These are phyloP conservation scores for Zoysia matrella DNA, from an alignment of 202 grass and related monocot species.

Conservation along the genomic window DNA sequence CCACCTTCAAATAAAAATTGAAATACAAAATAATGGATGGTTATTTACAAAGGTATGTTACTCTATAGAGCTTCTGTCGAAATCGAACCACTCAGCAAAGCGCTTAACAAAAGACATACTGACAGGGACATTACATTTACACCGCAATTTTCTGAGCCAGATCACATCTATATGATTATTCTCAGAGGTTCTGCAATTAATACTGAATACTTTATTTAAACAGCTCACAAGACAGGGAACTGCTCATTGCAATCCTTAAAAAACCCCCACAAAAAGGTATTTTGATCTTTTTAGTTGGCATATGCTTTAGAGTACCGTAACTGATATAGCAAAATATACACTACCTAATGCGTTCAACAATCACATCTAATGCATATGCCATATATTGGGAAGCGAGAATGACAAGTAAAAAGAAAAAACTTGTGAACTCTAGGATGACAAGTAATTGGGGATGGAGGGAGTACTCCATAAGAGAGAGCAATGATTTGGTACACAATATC, in stretches of 20 bases:
- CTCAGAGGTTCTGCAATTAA: neutral
- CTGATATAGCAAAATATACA: too few relatives aligned
- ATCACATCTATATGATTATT: neutral
- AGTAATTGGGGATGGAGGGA: too few relatives aligned
- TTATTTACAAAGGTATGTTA: neutral
- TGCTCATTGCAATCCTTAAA: conserved; percentile 12
- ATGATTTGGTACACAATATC: conserved; percentile 5
- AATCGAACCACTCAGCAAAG: conserved; percentile 11
- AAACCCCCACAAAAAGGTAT: neutral
- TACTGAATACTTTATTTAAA: neutral
- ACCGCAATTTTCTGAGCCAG: neutral
- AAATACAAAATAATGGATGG: neutral
- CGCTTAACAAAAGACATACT: neutral
- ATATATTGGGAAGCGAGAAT: neutral
- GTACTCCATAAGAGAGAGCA: conserved; percentile 18
- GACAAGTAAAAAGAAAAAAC: neutral
- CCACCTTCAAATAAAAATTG: neutral
- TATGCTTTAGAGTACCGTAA: neutral
- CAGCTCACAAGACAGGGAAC: neutral
- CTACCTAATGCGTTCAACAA: too few relatives aligned
- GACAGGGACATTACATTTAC: too few relatives aligned
- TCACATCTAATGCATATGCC: too few relatives aligned
- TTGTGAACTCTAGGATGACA: neutral
- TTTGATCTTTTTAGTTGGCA: conserved; percentile 6
- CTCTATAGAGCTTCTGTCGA: neutral